These are phyloP conservation scores for Rutstroemia sp. DNA, from an alignment of 2,329 filamentous ascomycete genomes.

Conservation along the genomic window DNA sequence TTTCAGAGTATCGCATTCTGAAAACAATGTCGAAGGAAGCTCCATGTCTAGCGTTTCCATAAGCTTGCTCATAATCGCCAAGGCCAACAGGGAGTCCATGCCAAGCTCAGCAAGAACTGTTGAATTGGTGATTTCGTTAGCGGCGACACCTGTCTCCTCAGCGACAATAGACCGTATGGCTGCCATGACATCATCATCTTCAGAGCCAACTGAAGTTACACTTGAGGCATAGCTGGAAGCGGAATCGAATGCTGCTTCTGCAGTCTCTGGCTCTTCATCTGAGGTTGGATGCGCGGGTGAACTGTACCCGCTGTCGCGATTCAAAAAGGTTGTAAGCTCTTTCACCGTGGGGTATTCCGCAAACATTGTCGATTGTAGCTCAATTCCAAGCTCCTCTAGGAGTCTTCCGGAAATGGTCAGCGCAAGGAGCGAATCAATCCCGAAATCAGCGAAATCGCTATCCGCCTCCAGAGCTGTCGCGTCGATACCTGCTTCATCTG, in stretches of 20 bases:
- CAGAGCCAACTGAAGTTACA: neutral
- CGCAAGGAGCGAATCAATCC: constrained; percentile 1
- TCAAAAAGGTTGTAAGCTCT: neutral
- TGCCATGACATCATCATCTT: neutral
- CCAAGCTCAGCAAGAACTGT: neutral
- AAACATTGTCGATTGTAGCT: neutral
- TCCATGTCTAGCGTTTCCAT: neutral
- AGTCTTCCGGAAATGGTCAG: neutral
- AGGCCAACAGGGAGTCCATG: neutral
- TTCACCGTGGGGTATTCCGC: neutral
- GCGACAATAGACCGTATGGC: neutral
- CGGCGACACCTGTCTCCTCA: neutral
- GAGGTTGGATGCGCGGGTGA: neutral
- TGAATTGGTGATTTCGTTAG: neutral
- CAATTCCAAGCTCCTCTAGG: neutral
- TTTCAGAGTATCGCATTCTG: neutral
- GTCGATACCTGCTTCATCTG: constrained; percentile 1
- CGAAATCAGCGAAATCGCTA: neutral
- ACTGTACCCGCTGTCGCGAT: neutral
- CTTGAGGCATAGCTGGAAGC: neutral
- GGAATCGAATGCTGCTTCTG: neutral
- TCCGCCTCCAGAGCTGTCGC: neutral
- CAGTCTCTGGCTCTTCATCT: neutral
- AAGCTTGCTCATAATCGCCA: neutral
- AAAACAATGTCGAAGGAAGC: neutral